Base-by-base conservation (phyloP, 2,329 filamentous ascomycete species). In the Diplocarpon mali region DNA sequence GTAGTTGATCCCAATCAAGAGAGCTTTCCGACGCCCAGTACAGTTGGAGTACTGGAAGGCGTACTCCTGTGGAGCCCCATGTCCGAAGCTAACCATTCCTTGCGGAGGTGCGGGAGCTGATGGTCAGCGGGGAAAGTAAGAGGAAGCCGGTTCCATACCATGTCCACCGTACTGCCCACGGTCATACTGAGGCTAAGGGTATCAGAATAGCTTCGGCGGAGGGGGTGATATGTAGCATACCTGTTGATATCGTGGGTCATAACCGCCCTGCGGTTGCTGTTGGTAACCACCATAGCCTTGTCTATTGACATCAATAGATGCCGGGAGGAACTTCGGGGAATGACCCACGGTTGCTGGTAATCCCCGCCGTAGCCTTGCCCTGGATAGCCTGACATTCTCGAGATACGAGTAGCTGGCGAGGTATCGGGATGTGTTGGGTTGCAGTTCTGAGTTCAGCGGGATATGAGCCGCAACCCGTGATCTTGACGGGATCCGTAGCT, bases 1-100 rank as follows among this genome's bases (percentile, higher is more conserved):
- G 67, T 95, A 95, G 67, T 95, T 95, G 71, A 95, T 95, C 45
- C 89, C 89, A 56, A 95, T 89, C 49, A 95, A 67, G 28, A 95
- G 69, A 3, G 88, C 89, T 68, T 95, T 95, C 61, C 88, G 73
- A 57, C 80, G 78, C 38, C 89, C 89, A 5, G 84, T 93, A 63
- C 89, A 95, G 53, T 83, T 83, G 37, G 88, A 95, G 65, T 95
- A 95, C 64, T 89, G 85, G 65, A 89, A 95, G 34, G 71, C 77
- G 64, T 95, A 95, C 55, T 73, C 74, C 49, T 78, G 71, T 12
- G 88, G 88, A 10, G 89, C 88, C 46, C 87, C 88, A 47, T 80
- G 72, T 44, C 87, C 85, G 59, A 90, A 92, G 60, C 88, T 82
- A 49, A 81, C 71, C 44, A 74, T 68, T 14, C 48, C 48, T 14